Evolutionary conservation across 140 eudicot species (phyloP).

Genomic region (Oenanthe javanica): DNA sequence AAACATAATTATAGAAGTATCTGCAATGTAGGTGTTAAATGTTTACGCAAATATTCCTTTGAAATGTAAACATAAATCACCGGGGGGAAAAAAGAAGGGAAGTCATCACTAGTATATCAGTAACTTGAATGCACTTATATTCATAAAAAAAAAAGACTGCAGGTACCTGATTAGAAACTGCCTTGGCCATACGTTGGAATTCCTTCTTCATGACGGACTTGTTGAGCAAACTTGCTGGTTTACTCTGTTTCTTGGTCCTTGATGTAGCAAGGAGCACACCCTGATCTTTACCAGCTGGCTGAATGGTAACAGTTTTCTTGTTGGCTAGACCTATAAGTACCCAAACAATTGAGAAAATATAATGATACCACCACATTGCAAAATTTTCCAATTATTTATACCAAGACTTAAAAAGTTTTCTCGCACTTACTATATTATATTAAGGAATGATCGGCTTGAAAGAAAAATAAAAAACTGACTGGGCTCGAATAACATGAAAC

Average conservation of each 20-base stretch:
- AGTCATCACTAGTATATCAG: neutral
- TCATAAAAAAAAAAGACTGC: neutral
- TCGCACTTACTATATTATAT: too few relatives aligned
- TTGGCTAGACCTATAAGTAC: constrained; percentile 61
- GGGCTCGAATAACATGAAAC: too few relatives aligned
- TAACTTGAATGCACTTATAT: neutral
- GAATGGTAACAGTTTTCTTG: constrained; percentile 55
- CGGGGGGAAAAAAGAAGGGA: too few relatives aligned
- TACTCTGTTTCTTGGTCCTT: constrained; percentile 56
- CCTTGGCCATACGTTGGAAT: constrained; percentile 74
- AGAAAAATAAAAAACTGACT: too few relatives aligned
- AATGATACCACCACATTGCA: neutral
- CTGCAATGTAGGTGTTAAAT: neutral
- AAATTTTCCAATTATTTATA: too few relatives aligned
- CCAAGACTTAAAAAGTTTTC: too few relatives aligned
- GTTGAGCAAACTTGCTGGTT: constrained; percentile 40
- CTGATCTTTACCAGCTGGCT: constrained; percentile 39
- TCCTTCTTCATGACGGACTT: constrained; percentile 58
- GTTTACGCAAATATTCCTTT: neutral
- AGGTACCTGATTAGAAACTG: constrained; percentile 75
- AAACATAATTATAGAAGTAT: neutral
- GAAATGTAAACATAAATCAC: neutral
- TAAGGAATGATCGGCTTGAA: too few relatives aligned
- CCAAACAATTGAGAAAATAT: neutral
- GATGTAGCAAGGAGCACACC: constrained; percentile 45